These are phyloP conservation scores for Cucumis cinereus DNA, from an alignment of 306 rosid genomes.

Conservation along the genomic window DNA sequence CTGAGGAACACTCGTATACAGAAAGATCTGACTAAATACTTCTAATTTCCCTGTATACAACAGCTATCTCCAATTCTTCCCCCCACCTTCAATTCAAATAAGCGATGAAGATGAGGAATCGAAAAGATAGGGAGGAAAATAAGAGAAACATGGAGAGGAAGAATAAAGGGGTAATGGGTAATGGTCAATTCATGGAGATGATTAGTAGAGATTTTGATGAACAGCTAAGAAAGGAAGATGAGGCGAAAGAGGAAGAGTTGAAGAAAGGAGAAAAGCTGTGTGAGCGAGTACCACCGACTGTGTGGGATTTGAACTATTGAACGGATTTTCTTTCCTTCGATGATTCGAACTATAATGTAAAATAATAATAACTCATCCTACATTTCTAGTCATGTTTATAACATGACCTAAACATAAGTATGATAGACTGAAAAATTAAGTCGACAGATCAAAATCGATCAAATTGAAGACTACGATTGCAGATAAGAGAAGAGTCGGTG, in stretches of 20 bases:
- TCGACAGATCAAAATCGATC: too few species aligned
- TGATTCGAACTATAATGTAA: neutral
- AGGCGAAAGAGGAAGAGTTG: neutral
- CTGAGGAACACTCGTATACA: neutral
- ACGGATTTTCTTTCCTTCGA: neutral
- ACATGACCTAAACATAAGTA: too few species aligned
- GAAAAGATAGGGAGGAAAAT: neutral
- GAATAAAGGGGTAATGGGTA: neutral
- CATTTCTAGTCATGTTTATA: too few species aligned
- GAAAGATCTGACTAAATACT: neutral
- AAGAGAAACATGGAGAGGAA: neutral
- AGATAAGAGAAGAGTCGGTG: too few species aligned
- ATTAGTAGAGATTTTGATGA: neutral
- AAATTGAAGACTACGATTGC: too few species aligned
- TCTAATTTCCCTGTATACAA: neutral
- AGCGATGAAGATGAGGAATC: neutral
- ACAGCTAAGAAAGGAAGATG: neutral
- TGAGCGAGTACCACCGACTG: slow-evolving; percentile 1
- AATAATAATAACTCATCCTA: too few species aligned
- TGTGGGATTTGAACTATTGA: neutral
- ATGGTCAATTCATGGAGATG: neutral
- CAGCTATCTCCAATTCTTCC: neutral
- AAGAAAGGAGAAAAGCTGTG: neutral
- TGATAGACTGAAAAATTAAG: too few species aligned
- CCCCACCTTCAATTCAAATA: neutral